Evolutionary conservation across 2,329 filamentous ascomycete species (phyloP).

Genomic region (Chaetomium strumarium): DNA sequence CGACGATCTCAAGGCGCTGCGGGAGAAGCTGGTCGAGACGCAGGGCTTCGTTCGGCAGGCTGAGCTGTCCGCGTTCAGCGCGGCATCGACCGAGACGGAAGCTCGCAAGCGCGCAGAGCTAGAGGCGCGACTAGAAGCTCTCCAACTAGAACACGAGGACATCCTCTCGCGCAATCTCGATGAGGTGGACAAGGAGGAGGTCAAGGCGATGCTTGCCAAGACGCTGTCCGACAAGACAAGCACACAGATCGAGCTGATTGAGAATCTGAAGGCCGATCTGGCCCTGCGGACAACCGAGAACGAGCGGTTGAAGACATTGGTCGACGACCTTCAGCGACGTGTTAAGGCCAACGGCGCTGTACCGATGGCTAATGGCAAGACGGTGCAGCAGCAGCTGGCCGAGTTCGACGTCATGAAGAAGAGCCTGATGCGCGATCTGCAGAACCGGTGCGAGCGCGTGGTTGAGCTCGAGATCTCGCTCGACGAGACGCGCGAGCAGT

Average conservation of each 20-base stretch:
- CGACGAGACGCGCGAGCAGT: slow-evolving; percentile 96
- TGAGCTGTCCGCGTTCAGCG: slow-evolving; percentile 75
- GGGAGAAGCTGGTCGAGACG: slow-evolving; percentile 74
- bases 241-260: slow-evolving; percentile 64
- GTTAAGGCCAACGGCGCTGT: slow-evolving; percentile 57
- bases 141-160: slow-evolving; percentile 81
- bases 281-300: slow-evolving; percentile 76
- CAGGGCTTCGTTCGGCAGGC: slow-evolving; percentile 91
- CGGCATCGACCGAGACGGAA: slow-evolving; percentile 57
- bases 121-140: slow-evolving; percentile 64
- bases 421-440: slow-evolving; percentile 95
- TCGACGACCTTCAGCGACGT: slow-evolving; percentile 72
- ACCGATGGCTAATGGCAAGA: slow-evolving; percentile 75
- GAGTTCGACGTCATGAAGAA: slow-evolving; percentile 99
- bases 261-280: slow-evolving; percentile 72
- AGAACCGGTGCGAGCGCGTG: slow-evolving; percentile 96
- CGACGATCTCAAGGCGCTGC: slow-evolving; percentile 72
- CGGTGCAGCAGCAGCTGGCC: slow-evolving; percentile 92
- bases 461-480: slow-evolving; percentile 97
- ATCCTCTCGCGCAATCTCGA: slow-evolving; percentile 73
- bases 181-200: slow-evolving; percentile 73
- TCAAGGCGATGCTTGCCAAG: slow-evolving; percentile 73
- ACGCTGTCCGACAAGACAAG: slow-evolving; percentile 71
- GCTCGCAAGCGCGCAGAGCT: slow-evolving; percentile 67
- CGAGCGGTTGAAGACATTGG: slow-evolving; percentile 68